Evolutionary conservation across 768 basidiomycete genomes (phyloP).

Genomic region (Lactarius trivialis): DNA sequence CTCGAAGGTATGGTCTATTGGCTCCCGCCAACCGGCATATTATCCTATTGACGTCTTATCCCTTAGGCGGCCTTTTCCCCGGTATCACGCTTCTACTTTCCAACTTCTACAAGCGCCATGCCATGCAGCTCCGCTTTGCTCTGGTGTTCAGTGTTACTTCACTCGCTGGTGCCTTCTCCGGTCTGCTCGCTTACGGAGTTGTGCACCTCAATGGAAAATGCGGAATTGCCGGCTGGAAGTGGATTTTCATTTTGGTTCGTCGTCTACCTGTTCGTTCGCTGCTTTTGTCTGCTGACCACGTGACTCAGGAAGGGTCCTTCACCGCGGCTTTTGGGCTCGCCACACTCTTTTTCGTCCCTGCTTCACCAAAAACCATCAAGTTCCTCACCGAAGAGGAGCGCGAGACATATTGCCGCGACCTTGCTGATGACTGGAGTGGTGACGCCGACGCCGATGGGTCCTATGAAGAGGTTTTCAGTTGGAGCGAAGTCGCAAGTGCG

Average conservation of each 20-base stretch:
- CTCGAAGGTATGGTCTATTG: constrained; percentile 41
- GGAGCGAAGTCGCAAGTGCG: constrained; percentile 47
- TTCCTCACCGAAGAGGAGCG: no score
- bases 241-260: no score
- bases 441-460: constrained; percentile 36
- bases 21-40: background rate
- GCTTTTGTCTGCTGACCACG: background rate
- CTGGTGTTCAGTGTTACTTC: constrained; percentile 41
- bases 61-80: constrained; percentile 38
- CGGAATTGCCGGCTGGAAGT: constrained; percentile 50
- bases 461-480: constrained; percentile 43
- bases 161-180: constrained; percentile 54
- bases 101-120: no score
- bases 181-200: constrained; percentile 55
- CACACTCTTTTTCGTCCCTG: constrained; percentile 46
- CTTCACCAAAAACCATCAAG: no score
- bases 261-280: background rate
- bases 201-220: constrained; percentile 46
- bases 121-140: no score
- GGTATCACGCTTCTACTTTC: no score
- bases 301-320: constrained; percentile 48
- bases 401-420: constrained; percentile 33
- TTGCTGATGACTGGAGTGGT: constrained; percentile 25
- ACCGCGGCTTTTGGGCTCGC: constrained; percentile 50
- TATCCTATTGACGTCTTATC: background rate